Percentiles rank a stretch among this genome's conserved stretches.
phyloP scores from a whole-genome alignment of 1,284 basidiomycete species.

The Rhodotorula mucilaginosa region DNA sequence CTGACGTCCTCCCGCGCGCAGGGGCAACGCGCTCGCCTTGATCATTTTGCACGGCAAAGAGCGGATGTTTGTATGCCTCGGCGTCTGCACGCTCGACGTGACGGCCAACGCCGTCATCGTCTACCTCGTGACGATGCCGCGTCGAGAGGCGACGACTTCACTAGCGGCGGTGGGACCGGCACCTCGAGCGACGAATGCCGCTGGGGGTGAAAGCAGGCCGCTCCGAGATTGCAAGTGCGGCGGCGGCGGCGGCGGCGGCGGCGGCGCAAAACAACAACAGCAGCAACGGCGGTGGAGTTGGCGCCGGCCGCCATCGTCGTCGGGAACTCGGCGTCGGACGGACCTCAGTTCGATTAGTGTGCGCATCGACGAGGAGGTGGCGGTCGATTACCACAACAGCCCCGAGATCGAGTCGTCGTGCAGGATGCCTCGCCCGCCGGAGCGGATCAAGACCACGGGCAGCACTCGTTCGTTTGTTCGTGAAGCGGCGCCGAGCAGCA shows the following conservation, averaged over 20 bases:
- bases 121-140: slow-evolving; percentile 29
- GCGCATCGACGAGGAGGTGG: slow-evolving; percentile 5
- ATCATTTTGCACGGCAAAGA: slow-evolving; percentile 56
- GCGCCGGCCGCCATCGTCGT: not conserved
- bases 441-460: too few relatives aligned
- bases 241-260: not conserved
- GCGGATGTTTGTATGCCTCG: slow-evolving; percentile 58
- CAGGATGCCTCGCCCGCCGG: too few relatives aligned
- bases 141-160: slow-evolving; percentile 4
- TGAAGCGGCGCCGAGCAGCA: too few relatives aligned
- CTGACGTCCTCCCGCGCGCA: slow-evolving; percentile 51
- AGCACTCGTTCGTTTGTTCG: too few relatives aligned
- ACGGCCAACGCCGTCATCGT: slow-evolving; percentile 28
- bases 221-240: not conserved
- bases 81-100: slow-evolving; percentile 53
- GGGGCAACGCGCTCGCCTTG: slow-evolving; percentile 57
- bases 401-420: too few relatives aligned
- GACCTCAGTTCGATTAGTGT: slow-evolving; percentile 5
- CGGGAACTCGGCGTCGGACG: not conserved
- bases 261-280: not conserved
- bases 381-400: not conserved
- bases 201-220: not conserved
- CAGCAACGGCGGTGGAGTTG: not conserved
- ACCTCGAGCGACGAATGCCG: not conserved
- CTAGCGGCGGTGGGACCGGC: not conserved